Evolutionary conservation across 225 moss, liverwort and hornwort species (phyloP).

Genomic region (Physcomitrellopsis africana): DNA sequence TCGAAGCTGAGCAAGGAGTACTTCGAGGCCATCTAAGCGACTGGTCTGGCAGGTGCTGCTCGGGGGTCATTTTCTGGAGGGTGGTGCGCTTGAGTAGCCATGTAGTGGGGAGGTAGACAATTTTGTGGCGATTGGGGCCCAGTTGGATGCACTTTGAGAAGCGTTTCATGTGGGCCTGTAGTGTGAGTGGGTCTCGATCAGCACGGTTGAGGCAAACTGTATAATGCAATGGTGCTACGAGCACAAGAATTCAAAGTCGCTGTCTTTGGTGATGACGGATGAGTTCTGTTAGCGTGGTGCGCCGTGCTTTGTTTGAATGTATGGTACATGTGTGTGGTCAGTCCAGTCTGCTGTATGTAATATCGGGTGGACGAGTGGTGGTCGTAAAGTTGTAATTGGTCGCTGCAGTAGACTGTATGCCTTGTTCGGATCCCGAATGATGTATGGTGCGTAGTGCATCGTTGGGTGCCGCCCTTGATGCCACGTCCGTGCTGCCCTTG

Average conservation of each 20-base stretch:
- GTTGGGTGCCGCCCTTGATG: too few relatives aligned
- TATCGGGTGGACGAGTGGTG: too few relatives aligned
- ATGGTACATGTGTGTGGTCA: too few relatives aligned
- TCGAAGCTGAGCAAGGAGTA: conserved; percentile 97
- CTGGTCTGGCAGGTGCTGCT: neutral
- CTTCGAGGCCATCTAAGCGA: conserved; percentile 68
- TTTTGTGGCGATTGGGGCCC: conserved; percentile 46
- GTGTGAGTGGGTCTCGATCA: conserved; percentile 34
- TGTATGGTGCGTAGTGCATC: too few relatives aligned
- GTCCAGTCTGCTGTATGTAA: too few relatives aligned
- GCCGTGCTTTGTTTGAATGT: too few relatives aligned
- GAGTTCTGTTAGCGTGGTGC: too few relatives aligned
- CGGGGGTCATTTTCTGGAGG: conserved; percentile 29
- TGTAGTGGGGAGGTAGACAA: conserved; percentile 37
- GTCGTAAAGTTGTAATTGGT: too few relatives aligned
- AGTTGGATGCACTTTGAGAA: conserved; percentile 25
- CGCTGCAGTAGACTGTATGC: too few relatives aligned
- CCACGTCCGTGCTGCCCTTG: too few relatives aligned
- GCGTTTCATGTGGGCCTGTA: conserved; percentile 32
- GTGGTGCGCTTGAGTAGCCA: conserved; percentile 29
- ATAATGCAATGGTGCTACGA: conserved; percentile 16
- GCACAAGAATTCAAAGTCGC: neutral
- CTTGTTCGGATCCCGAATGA: too few relatives aligned
- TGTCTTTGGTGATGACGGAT: too few relatives aligned
- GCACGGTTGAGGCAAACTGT: conserved; percentile 38